These are phyloP conservation scores for Suillus placidus DNA, from an alignment of 768 basidiomycete genomes.

Conservation along the genomic window DNA sequence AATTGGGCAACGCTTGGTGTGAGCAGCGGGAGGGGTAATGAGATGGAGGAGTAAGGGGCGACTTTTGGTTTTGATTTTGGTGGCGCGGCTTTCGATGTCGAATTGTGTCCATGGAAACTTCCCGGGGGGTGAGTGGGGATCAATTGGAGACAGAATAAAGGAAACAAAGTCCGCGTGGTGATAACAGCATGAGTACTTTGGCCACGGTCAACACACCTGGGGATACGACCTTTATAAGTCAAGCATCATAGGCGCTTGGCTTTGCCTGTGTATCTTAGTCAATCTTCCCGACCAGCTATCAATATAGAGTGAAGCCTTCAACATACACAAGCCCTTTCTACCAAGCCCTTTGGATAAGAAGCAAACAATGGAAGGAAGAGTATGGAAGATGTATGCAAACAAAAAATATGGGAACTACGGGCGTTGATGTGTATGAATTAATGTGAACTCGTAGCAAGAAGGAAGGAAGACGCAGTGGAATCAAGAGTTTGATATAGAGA, in stretches of 20 bases:
- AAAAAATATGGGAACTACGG: not conserved
- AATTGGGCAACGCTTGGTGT: slow-evolving; percentile 42
- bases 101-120: too few species aligned
- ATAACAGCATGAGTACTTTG: not conserved
- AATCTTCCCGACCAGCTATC: not conserved
- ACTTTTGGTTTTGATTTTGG: not conserved
- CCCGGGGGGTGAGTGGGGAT: too few species aligned
- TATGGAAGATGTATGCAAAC: not conserved
- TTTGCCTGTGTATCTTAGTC: not conserved
- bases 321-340: not conserved
- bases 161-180: too few species aligned
- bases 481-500: not conserved
- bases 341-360: not conserved
- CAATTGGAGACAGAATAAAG: too few species aligned
- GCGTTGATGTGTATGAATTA: not conserved
- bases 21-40: slow-evolving; percentile 21
- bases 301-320: not conserved
- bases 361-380: not conserved
- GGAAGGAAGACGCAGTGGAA: not conserved
- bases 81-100: not conserved
- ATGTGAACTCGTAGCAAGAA: too few species aligned
- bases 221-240: not conserved
- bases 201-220: not conserved
- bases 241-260: not conserved
- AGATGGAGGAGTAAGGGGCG: slow-evolving; percentile 24